phyloP scores from a whole-genome alignment of 805 yeast genomes.

The Hanseniaspora valbyensis region DNA sequence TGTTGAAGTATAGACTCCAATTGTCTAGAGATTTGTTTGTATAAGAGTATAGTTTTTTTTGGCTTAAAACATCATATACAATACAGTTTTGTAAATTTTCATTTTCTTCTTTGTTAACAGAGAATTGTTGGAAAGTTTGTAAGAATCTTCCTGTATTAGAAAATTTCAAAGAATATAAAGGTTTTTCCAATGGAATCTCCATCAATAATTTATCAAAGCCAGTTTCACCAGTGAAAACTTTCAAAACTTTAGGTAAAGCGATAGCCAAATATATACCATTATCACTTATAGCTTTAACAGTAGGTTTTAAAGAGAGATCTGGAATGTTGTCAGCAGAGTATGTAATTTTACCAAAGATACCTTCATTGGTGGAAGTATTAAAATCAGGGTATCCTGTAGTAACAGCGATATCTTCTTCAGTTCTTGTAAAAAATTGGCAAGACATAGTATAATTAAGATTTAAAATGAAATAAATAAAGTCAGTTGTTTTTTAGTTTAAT shows the following conservation, averaged over 20 bases:
- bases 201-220: constrained; percentile 21
- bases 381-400: constrained; percentile 29
- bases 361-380: constrained; percentile 13
- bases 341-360: constrained; percentile 19
- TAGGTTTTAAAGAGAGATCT: constrained; percentile 16
- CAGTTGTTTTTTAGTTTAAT: background rate
- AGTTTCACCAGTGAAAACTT: constrained; percentile 24
- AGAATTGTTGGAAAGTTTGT: constrained; percentile 84
- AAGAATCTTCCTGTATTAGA: constrained; percentile 80
- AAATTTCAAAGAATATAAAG: constrained; percentile 66
- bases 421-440: constrained; percentile 29
- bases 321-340: constrained; percentile 22
- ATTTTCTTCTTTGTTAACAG: constrained; percentile 58
- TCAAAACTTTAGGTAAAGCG: constrained; percentile 18
- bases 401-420: constrained; percentile 28
- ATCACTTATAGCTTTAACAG: constrained; percentile 27
- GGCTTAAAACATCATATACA: constrained; percentile 49
- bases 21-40: constrained; percentile 74
- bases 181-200: constrained; percentile 39
- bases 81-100: constrained; percentile 63
- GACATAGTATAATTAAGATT: constrained; percentile 22
- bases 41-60: constrained; percentile 35
- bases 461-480: background rate
- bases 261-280: constrained; percentile 30
- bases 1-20: constrained; percentile 45